These are phyloP conservation scores for Lepiota brunneoincarnata DNA, from an alignment of 768 basidiomycete genomes.

Conservation along the genomic window DNA sequence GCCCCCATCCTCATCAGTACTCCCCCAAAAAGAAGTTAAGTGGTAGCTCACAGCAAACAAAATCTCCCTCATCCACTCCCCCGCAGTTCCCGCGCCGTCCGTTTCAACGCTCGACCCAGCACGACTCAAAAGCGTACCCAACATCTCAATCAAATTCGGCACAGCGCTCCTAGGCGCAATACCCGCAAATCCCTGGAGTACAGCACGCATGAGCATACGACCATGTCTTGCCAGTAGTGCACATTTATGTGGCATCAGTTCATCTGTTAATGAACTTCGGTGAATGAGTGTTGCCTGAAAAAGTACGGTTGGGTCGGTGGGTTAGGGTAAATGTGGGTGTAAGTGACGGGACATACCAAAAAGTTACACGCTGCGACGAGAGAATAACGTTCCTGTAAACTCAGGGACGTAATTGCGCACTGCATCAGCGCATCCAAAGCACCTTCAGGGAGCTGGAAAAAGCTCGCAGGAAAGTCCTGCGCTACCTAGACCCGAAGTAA, in stretches of 20 bases:
- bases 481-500: slow-evolving; percentile 32
- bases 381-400: slow-evolving; percentile 82
- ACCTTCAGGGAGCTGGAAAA: slow-evolving; percentile 63
- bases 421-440: slow-evolving; percentile 67
- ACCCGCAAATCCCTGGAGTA: slow-evolving; percentile 80
- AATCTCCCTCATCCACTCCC: slow-evolving; percentile 71
- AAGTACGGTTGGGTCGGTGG: neutral
- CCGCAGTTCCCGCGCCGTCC: slow-evolving; percentile 32
- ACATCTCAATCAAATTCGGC: slow-evolving; percentile 80
- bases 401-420: slow-evolving; percentile 63
- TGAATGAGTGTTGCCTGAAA: slow-evolving; percentile 61
- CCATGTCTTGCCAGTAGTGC: slow-evolving; percentile 50
- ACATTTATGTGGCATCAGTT: slow-evolving; percentile 49
- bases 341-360: slow-evolving; percentile 49
- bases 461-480: slow-evolving; percentile 56
- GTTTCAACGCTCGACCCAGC: slow-evolving; percentile 26
- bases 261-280: slow-evolving; percentile 61
- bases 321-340: neutral
- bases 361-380: slow-evolving; percentile 81
- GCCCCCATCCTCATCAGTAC: neutral
- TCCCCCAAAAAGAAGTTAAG: neutral
- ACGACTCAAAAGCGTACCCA: slow-evolving; percentile 64
- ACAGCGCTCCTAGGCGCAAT: slow-evolving; percentile 81
- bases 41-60: slow-evolving; percentile 53
- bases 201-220: slow-evolving; percentile 64